These are phyloP conservation scores for Annulohypoxylon moriforme DNA, from an alignment of 495 filamentous ascomycete species.

Conservation along the genomic window DNA sequence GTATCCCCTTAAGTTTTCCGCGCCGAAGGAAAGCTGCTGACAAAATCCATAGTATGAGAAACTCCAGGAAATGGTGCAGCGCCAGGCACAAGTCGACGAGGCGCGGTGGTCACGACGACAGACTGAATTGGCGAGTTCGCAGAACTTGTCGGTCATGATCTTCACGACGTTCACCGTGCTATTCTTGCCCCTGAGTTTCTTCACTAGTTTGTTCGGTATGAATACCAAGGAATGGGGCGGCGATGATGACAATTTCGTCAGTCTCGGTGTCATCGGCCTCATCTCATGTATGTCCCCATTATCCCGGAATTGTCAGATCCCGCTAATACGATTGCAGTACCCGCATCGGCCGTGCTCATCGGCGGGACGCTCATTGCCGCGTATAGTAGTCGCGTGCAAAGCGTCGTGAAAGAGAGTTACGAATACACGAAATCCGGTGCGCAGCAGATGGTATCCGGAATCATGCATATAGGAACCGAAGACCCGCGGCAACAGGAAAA, in stretches of 20 bases:
- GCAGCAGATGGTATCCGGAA: conserved; percentile 21
- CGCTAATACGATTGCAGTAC: conserved; percentile 46
- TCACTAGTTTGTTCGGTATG: conserved; percentile 74
- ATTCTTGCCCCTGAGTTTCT: conserved; percentile 74
- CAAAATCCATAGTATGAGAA: conserved; percentile 65
- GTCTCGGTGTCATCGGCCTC: conserved; percentile 51
- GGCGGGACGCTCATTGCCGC: conserved; percentile 54
- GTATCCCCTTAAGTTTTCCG: conserved; percentile 4
- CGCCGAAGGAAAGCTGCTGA: neutral
- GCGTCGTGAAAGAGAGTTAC: conserved; percentile 46
- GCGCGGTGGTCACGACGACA: conserved; percentile 72
- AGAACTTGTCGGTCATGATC: conserved; percentile 73
- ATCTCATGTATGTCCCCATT: conserved; percentile 49
- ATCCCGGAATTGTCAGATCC: neutral
- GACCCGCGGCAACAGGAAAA: conserved; percentile 40
- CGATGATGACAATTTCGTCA: conserved; percentile 48
- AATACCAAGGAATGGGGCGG: conserved; percentile 73
- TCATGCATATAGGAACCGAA: conserved; percentile 47
- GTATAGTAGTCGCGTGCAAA: conserved; percentile 55
- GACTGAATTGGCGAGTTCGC: conserved; percentile 70
- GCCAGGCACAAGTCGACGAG: conserved; percentile 76
- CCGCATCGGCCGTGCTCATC: conserved; percentile 54
- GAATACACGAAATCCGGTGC: conserved; percentile 20
- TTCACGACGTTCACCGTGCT: conserved; percentile 77
- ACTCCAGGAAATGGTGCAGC: conserved; percentile 74